phyloP scores from a whole-genome alignment of 495 filamentous ascomycete genomes.

The Podospora comata region DNA sequence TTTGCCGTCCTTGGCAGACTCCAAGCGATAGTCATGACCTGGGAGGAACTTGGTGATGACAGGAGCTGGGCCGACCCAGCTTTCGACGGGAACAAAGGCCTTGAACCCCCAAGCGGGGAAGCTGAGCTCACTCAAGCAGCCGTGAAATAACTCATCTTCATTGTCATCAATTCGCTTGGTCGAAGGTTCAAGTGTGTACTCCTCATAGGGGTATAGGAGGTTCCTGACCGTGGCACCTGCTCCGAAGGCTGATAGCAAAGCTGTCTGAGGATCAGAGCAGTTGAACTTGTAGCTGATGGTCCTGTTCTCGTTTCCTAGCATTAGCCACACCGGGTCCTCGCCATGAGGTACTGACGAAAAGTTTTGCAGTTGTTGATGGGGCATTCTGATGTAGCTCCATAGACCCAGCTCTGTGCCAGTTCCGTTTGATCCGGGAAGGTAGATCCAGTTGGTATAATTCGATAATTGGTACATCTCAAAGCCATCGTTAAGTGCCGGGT shows the following conservation, averaged over 20 bases:
- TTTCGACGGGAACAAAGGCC: slow-evolving; percentile 60
- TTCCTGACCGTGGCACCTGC: slow-evolving; percentile 59
- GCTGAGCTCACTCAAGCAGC: slow-evolving; percentile 25
- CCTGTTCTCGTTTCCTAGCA: slow-evolving; percentile 62
- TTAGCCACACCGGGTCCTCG: slow-evolving; percentile 52
- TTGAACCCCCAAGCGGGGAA: slow-evolving; percentile 58
- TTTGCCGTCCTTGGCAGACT: slow-evolving; percentile 35
- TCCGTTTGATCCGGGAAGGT: slow-evolving; percentile 55
- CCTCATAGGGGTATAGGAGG: slow-evolving; percentile 66
- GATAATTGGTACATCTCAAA: slow-evolving; percentile 57
- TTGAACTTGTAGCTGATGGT: slow-evolving; percentile 61
- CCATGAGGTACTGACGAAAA: slow-evolving; percentile 53
- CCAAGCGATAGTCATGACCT: slow-evolving; percentile 58
- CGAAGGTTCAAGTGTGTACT: slow-evolving; percentile 46
- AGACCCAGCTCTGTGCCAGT: slow-evolving; percentile 62
- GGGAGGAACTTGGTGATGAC: slow-evolving; percentile 63
- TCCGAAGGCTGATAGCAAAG: slow-evolving; percentile 56
- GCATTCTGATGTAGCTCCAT: slow-evolving; percentile 42
- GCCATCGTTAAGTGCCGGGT: slow-evolving; percentile 62
- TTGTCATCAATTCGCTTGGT: slow-evolving; percentile 16
- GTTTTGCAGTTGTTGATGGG: slow-evolving; percentile 47
- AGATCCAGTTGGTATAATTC: slow-evolving; percentile 54
- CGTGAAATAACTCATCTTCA: slow-evolving; percentile 11
- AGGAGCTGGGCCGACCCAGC: slow-evolving; percentile 52
- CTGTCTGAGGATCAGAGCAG: slow-evolving; percentile 45